phyloP scores from a whole-genome alignment of 1,284 basidiomycete genomes.

The Ceratobasidium sp. region DNA sequence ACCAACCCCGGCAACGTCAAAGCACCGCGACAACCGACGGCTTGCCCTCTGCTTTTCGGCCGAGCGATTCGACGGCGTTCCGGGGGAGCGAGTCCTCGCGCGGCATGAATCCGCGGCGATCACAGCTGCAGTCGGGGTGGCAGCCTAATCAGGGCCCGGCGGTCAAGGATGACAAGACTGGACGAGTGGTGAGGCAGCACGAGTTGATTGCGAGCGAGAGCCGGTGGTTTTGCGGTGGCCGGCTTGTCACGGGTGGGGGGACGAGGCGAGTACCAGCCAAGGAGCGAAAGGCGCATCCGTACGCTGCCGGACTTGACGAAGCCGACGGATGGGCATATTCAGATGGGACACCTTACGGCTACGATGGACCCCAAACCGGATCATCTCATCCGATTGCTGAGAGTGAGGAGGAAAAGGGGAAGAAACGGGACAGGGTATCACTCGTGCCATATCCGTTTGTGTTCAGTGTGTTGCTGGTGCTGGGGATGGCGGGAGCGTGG shows the following conservation, averaged over 20 bases:
- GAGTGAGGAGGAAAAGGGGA: background rate
- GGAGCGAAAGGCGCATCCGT: constrained; percentile 26
- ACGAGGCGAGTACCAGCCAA: constrained; percentile 29
- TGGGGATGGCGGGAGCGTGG: constrained; percentile 80
- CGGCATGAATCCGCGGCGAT: background rate
- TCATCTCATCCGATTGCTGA: background rate
- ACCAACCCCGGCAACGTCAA: too few relatives aligned
- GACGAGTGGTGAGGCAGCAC: constrained; percentile 24
- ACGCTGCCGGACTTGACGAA: constrained; percentile 9
- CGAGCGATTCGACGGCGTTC: constrained; percentile 14
- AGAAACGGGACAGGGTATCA: constrained; percentile 7
- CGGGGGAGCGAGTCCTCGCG: constrained; percentile 12
- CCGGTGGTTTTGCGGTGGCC: constrained; percentile 34
- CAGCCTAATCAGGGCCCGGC: constrained; percentile 24
- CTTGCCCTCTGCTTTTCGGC: background rate
- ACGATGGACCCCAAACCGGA: constrained; percentile 18
- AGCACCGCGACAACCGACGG: background rate
- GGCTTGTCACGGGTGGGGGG: constrained; percentile 28
- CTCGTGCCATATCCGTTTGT: constrained; percentile 40
- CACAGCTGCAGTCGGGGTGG: constrained; percentile 27
- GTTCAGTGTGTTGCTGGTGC: constrained; percentile 62
- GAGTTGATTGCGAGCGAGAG: constrained; percentile 34
- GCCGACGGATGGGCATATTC: constrained; percentile 29
- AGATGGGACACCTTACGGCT: constrained; percentile 4
- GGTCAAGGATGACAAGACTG: constrained; percentile 22